Base-by-base conservation (phyloP, 768 basidiomycete genomes). In the Omphalotus guepiniiformis region DNA sequence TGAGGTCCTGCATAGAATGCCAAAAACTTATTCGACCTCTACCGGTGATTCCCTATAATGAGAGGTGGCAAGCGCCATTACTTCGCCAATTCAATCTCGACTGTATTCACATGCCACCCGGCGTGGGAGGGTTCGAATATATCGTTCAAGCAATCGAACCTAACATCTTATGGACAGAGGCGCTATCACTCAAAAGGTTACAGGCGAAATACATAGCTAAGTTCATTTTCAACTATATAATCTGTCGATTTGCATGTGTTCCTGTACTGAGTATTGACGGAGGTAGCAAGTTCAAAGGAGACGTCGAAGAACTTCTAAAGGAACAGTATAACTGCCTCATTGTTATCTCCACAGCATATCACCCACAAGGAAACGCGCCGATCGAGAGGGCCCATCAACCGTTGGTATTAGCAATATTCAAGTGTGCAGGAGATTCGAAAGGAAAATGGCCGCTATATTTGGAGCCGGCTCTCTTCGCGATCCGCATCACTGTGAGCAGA, bases 191-290 rank as follows among this genome's bases (percentile, higher is more conserved):
- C 2, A 19, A 28, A 2, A 39, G 47, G 5, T 39, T 51, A 9
- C 56, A 51, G 11, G 53, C 58, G 0, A 15, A 43, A 5, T 38
- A 32, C 2, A 47, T 61, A 27, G 61, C 58, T 11, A 50, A 53
- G 9, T 69, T 69, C 47, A 57, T 69, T 8, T 68, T 58, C 36
- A 56, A 66, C 36, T 47, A 58, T 18, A 54, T 67, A 1, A 58
- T 63, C 25, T 63, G 53, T 49, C 53, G 58, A 5, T 64, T 45
- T 53, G 54, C 43, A 12, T 56, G 23, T 39, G 52, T 43, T 30
- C 57, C 16, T 52, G 44, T 53, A 4, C 42, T 58, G 29, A 53
- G 55, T 1, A 48, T 60, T 9, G 68, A 69, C 32, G 57, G 56
- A 16, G 65, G 69, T 1, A 15, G 55, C 0, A 66, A 66, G 34